A percentile compares a stretch with the other conserved stretches of the same genome.
Conservation (phyloP, 768 basidiomycete genomes). For the Hygrocybe punicea region DNA sequence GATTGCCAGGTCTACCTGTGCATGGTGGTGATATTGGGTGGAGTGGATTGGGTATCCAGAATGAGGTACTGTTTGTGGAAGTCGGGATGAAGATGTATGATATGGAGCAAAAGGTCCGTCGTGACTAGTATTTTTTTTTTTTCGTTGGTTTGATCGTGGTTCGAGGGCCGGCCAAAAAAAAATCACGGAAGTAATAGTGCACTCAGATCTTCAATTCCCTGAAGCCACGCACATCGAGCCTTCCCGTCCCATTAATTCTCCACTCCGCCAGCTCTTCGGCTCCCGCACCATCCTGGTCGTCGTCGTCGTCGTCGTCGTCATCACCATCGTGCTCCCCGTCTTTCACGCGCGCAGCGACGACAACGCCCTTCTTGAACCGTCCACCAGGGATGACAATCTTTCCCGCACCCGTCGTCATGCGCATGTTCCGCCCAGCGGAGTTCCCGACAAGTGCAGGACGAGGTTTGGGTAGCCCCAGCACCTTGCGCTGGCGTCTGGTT, state of each 20-base stretch:
- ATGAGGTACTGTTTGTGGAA: too few relatives aligned
- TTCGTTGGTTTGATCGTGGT: background rate
- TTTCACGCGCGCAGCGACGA: conserved; percentile 17
- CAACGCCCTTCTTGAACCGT: conserved; percentile 31
- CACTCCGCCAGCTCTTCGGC: conserved; percentile 40
- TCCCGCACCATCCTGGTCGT: conserved; percentile 34
- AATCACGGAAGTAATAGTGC: background rate
- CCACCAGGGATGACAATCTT: conserved; percentile 71
- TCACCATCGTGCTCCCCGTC: conserved; percentile 27
- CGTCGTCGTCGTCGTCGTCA: conserved; percentile 31
- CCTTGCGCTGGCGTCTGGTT: conserved; percentile 67
- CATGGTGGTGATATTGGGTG: too few relatives aligned
- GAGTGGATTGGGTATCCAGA: too few relatives aligned
- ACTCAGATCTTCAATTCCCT: conserved; percentile 65
- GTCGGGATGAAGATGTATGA: background rate
- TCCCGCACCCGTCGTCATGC: conserved; percentile 47
- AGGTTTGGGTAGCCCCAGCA: conserved; percentile 61
- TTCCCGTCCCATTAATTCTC: conserved; percentile 65
- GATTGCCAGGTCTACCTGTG: too few relatives aligned
- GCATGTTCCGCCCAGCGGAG: conserved; percentile 28
- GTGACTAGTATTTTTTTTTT: too few relatives aligned
- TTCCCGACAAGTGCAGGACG: conserved; percentile 33
- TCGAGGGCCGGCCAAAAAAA: background rate
- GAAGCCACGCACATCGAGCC: conserved; percentile 75
- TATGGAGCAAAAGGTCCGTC: background rate